Conservation (phyloP, 2,329 filamentous ascomycete species). For the Aspergillus costaricaensis region DNA sequence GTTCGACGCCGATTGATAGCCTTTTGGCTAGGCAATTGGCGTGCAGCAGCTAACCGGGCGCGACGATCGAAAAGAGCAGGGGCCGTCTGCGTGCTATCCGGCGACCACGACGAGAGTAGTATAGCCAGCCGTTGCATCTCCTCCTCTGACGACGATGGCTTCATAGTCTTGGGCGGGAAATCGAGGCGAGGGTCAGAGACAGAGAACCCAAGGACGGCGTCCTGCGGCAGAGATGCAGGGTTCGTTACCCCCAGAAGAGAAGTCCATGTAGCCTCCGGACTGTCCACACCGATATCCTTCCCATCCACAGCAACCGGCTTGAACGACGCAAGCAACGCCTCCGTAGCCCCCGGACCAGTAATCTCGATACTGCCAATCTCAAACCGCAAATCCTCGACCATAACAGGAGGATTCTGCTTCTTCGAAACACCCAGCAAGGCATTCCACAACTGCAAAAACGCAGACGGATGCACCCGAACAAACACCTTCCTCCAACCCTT, state of each 20-base stretch:
- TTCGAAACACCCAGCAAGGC: constrained; percentile 61
- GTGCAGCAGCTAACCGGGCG: constrained; percentile 64
- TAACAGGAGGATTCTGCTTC: constrained; percentile 61
- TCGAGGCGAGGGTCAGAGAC: constrained; percentile 77
- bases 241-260: constrained; percentile 60
- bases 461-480: constrained; percentile 78
- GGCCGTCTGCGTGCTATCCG: constrained; percentile 55
- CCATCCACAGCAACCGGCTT: constrained; percentile 45
- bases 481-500: constrained; percentile 59
- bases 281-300: constrained; percentile 25
- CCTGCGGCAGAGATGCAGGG: constrained; percentile 67
- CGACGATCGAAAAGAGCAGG: constrained; percentile 68
- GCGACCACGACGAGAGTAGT: constrained; percentile 67
- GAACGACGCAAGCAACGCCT: constrained; percentile 71
- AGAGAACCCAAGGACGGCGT: constrained; percentile 71
- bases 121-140: constrained; percentile 55
- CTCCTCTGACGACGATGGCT: constrained; percentile 40
- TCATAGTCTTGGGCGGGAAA: constrained; percentile 67
- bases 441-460: constrained; percentile 66
- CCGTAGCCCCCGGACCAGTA: constrained; percentile 73
- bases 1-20: constrained; percentile 76
- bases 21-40: constrained; percentile 72
- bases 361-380: constrained; percentile 73
- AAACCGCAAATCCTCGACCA: constrained; percentile 67
- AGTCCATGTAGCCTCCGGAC: constrained; percentile 44